Percentiles rank a stretch among this genome's conserved stretches.
Evolutionary conservation across 192 early-diverging fungal species (phyloP).

Genomic region (Coemansia sp.): DNA sequence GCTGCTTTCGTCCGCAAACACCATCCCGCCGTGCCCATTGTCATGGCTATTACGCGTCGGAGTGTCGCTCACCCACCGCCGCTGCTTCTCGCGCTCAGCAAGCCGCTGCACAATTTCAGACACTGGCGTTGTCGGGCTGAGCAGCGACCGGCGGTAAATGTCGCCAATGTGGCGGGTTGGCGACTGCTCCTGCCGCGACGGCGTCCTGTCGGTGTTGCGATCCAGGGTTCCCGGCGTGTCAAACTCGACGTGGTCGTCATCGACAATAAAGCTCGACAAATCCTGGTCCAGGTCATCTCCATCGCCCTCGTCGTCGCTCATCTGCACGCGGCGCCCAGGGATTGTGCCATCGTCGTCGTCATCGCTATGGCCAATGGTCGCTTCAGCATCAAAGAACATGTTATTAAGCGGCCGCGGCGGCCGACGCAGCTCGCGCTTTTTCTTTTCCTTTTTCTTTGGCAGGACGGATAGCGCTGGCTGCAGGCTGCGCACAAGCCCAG

Average conservation of each 20-base stretch:
- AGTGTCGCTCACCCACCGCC: slow-evolving; percentile 48
- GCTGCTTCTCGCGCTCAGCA: slow-evolving; percentile 46
- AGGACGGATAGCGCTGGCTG: neutral
- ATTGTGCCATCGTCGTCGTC: slow-evolving; percentile 2
- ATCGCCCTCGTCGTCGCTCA: slow-evolving; percentile 32
- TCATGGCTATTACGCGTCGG: slow-evolving; percentile 11
- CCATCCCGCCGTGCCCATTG: neutral
- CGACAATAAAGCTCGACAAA: slow-evolving; percentile 50
- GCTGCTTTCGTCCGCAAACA: neutral
- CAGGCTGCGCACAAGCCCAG: neutral
- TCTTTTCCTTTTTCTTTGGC: slow-evolving; percentile 3
- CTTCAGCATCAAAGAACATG: slow-evolving; percentile 43
- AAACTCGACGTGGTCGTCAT: slow-evolving; percentile 42
- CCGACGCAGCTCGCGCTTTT: slow-evolving; percentile 8
- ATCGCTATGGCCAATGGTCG: slow-evolving; percentile 36
- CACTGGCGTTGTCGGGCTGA: slow-evolving; percentile 30
- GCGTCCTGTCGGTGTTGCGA: neutral
- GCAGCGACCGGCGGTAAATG: slow-evolving; percentile 38
- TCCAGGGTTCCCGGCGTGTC: slow-evolving; percentile 10
- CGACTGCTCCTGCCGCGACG: slow-evolving; percentile 1
- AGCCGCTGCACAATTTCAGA: slow-evolving; percentile 34
- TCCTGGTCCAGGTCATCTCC: slow-evolving; percentile 38
- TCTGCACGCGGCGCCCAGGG: neutral
- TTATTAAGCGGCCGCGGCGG: slow-evolving; percentile 10
- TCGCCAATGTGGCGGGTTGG: slow-evolving; percentile 27